phyloP scores from a whole-genome alignment of 805 yeast species.

The Candida silvatica region DNA sequence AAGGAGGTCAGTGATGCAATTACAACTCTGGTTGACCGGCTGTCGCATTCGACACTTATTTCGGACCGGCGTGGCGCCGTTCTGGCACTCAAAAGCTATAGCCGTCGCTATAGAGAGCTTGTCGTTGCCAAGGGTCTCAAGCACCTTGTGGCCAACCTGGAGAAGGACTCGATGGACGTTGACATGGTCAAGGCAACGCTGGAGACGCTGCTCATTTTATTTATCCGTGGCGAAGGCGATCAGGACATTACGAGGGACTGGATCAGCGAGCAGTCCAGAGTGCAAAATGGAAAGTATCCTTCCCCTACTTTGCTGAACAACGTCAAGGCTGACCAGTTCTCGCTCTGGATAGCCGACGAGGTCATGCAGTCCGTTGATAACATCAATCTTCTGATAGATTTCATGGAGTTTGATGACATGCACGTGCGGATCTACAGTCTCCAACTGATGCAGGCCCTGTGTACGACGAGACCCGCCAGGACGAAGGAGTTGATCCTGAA shows the following conservation, averaged over 20 bases:
- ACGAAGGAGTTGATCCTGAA: slow-evolving; percentile 67
- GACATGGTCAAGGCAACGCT: slow-evolving; percentile 70
- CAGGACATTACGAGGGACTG: slow-evolving; percentile 59
- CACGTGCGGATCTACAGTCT: slow-evolving; percentile 74
- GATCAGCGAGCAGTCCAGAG: slow-evolving; percentile 67
- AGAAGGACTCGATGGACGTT: slow-evolving; percentile 54
- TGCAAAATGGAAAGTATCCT: slow-evolving; percentile 71
- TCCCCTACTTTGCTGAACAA: slow-evolving; percentile 57
- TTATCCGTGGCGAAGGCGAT: slow-evolving; percentile 54
- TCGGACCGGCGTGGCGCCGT: slow-evolving; percentile 90
- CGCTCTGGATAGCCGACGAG: slow-evolving; percentile 94
- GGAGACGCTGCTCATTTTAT: slow-evolving; percentile 77
- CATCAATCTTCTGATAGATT: slow-evolving; percentile 38
- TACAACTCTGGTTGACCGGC: slow-evolving; percentile 79
- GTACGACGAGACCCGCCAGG: slow-evolving; percentile 63
- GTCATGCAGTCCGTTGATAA: slow-evolving; percentile 57
- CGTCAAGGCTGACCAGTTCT: slow-evolving; percentile 66
- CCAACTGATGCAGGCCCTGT: slow-evolving; percentile 77
- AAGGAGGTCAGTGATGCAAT: slow-evolving; percentile 67
- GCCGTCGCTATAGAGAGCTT: slow-evolving; percentile 80
- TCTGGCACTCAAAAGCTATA: slow-evolving; percentile 77
- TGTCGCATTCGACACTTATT: slow-evolving; percentile 71
- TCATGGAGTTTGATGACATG: slow-evolving; percentile 44
- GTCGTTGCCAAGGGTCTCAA: slow-evolving; percentile 84
- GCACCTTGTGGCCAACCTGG: slow-evolving; percentile 58